These are phyloP conservation scores for Podospora didyma DNA, from an alignment of 495 filamentous ascomycete species.

Conservation along the genomic window DNA sequence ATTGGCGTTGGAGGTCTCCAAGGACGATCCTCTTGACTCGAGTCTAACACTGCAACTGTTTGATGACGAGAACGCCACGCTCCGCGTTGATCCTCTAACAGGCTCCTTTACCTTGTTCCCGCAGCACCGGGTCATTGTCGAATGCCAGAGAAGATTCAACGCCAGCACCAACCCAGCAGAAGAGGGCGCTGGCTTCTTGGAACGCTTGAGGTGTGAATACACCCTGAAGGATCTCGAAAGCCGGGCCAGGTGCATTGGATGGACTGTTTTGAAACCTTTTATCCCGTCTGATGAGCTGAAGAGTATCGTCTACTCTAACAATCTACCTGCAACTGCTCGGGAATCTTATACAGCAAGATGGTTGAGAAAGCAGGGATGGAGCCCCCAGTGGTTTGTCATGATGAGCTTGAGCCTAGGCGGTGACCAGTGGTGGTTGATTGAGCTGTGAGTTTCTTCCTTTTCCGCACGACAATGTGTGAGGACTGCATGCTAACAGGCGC, in stretches of 20 bases:
- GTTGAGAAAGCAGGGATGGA: constrained; percentile 61
- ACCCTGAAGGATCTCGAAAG: constrained; percentile 61
- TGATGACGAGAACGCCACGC: constrained; percentile 48
- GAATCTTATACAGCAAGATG: constrained; percentile 58
- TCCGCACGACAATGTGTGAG: background rate
- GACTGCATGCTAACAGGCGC: background rate
- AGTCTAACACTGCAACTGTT: constrained; percentile 65
- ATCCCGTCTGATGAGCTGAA: constrained; percentile 57
- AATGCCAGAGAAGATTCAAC: constrained; percentile 52
- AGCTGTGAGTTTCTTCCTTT: constrained; percentile 44
- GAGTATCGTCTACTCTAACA: constrained; percentile 48
- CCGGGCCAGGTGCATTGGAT: constrained; percentile 57
- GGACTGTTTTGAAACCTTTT: constrained; percentile 51
- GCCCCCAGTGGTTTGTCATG: constrained; percentile 62
- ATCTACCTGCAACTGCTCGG: constrained; percentile 17
- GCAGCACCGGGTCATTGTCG: constrained; percentile 32
- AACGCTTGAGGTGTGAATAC: constrained; percentile 53
- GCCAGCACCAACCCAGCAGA: constrained; percentile 45
- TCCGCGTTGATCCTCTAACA: constrained; percentile 64
- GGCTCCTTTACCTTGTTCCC: constrained; percentile 54
- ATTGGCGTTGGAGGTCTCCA: constrained; percentile 51
- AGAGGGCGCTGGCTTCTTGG: constrained; percentile 50
- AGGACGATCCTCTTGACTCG: constrained; percentile 60
- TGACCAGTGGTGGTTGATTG: constrained; percentile 72
- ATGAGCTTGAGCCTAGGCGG: constrained; percentile 67